phyloP scores from a whole-genome alignment of 2,329 filamentous ascomycete species.

The Penicillium sumatraense region DNA sequence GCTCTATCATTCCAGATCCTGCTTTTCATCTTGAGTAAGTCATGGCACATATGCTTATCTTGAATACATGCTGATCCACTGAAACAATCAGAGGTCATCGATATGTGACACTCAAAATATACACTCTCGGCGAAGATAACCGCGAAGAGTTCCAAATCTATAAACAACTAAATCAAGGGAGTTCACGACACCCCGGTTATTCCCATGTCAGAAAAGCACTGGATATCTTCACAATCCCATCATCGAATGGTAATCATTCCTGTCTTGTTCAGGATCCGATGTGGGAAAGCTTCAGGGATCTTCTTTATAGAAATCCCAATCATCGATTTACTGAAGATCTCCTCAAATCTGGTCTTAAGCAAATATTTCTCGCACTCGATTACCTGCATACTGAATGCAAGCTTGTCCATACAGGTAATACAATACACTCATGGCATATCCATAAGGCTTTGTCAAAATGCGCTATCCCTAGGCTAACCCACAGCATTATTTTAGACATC shows the following conservation, averaged over 20 bases:
- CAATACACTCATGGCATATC: neutral
- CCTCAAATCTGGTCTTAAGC: conserved; percentile 10
- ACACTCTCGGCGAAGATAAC: conserved; percentile 1
- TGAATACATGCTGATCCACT: too few species aligned
- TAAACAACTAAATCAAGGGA: conserved; percentile 4
- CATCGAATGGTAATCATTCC: conserved; percentile 27
- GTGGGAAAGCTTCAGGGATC: conserved; percentile 36
- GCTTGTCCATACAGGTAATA: conserved; percentile 51
- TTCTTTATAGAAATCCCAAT: conserved; percentile 2
- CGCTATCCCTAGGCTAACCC: conserved; percentile 4
- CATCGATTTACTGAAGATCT: conserved; percentile 6
- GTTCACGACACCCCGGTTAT: conserved; percentile 5
- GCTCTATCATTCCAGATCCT: too few species aligned
- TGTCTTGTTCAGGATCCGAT: conserved; percentile 43
- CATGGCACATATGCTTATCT: too few species aligned
- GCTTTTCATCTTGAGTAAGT: too few species aligned
- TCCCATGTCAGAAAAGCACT: too few species aligned
- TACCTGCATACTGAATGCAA: conserved; percentile 30
- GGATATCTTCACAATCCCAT: conserved; percentile 31
- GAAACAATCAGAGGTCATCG: neutral
- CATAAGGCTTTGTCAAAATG: neutral
- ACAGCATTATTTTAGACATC: conserved; percentile 42
- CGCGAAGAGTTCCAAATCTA: conserved; percentile 10
- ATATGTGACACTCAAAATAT: conserved; percentile 13
- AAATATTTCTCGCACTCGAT: conserved; percentile 15